Base-by-base conservation (phyloP, 1,284 basidiomycete genomes). In the Naganishia liquefaciens region DNA sequence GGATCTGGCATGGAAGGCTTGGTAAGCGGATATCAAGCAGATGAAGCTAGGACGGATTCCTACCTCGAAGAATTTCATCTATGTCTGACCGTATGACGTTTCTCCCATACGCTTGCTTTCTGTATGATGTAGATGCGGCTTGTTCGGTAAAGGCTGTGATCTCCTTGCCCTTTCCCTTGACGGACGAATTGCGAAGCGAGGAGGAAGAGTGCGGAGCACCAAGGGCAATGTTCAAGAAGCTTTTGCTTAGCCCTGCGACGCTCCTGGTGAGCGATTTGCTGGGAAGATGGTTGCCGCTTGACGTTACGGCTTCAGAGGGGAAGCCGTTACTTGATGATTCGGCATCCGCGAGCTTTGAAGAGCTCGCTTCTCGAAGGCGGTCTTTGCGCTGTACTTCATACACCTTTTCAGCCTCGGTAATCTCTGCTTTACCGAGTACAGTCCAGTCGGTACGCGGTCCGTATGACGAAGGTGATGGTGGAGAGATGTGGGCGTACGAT, bases 401-500 rank as follows among this genome's bases (percentile, higher is more conserved):
- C 55, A 54, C 50, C 30, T 57, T 50, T 64, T 65, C 54, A 70
- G 69, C 39, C 75, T 73, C 67, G 5, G 60, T 52, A 6, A 68
- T 65, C 42, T 68, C 67, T 23, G 52, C 43, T 5, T 44, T 49
- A 11, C 65, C 62, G 19, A 68, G 30, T 10, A 68, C 44, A 2
- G 64, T 64, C 67, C 67, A 68, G 40, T 86, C 84, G 30, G 77
- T 71, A 61, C 76, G 78, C 65, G 87, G 82, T 30, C 87, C 86
- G 76, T 90, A 90, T 11, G 89, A 91, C 68, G 86, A 84, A 15
- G 88, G 86, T 76, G 87, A 86, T 23, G 89, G 89, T 5, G 85
- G 85, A 69, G 82, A 84, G 44, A 91, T 80, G 77, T 91, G 88
- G 46, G 90, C 91, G 75, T 88, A 91, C 7, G 89, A 91, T 69